A percentile compares a stretch with the other conserved stretches of the same genome.
Evolutionary conservation across 2,329 filamentous ascomycete species (phyloP).

Genomic region (Thielaviopsis musarum): DNA sequence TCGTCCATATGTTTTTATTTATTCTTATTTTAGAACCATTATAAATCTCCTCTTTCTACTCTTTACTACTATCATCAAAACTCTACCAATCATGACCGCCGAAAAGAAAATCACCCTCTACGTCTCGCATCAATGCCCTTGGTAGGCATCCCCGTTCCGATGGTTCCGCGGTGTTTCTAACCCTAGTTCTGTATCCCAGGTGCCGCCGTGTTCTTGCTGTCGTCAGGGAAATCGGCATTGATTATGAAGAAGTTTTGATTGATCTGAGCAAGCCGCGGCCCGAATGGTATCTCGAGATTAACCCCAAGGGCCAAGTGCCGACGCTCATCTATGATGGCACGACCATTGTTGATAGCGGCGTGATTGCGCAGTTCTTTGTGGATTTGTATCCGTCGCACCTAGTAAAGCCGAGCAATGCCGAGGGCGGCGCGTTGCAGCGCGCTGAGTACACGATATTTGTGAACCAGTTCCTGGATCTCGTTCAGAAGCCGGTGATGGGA

Average conservation of each 20-base stretch:
- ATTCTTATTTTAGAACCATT: too few species aligned
- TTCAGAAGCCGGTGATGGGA: conserved; percentile 20
- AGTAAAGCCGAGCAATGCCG: conserved; percentile 34
- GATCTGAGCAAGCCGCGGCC: conserved; percentile 53
- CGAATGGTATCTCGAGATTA: conserved; percentile 58
- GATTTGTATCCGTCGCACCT: conserved; percentile 55
- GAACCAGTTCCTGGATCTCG: conserved; percentile 50
- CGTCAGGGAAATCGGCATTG: conserved; percentile 46
- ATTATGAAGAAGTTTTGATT: conserved; percentile 55
- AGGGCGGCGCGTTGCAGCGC: conserved; percentile 39
- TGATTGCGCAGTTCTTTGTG: conserved; percentile 55
- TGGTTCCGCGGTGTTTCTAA: not conserved
- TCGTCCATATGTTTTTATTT: too few species aligned
- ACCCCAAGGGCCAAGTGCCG: conserved; percentile 65
- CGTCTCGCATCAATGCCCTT: conserved; percentile 54
- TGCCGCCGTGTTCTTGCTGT: conserved; percentile 56
- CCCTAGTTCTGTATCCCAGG: not conserved
- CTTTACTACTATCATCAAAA: not conserved
- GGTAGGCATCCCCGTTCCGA: conserved; percentile 17
- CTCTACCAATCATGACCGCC: conserved; percentile 17
- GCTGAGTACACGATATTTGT: conserved; percentile 57
- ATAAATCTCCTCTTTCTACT: too few species aligned
- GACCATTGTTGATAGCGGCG: conserved; percentile 55
- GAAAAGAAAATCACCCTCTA: conserved; percentile 45
- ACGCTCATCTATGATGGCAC: conserved; percentile 47